A percentile compares a stretch with the other conserved stretches of the same genome.
Evolutionary conservation across 2,329 filamentous ascomycete species (phyloP).

Genomic region (Macrophomina pseudophaseolina): DNA sequence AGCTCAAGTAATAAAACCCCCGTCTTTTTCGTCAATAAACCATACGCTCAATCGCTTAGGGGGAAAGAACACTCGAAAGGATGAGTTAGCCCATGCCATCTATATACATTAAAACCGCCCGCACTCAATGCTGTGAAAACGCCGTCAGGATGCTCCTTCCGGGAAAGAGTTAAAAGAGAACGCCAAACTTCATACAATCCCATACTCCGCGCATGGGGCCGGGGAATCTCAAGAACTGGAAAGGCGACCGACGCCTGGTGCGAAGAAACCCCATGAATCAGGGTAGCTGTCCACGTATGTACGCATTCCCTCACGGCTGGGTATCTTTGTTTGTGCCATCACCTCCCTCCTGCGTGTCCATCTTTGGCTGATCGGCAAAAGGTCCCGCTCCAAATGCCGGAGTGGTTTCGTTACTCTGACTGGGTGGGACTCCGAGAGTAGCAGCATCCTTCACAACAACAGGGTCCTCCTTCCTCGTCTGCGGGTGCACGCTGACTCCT

Average conservation of each 20-base stretch:
- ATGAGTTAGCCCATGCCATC: conserved; percentile 13
- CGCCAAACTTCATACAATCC: conserved; percentile 13
- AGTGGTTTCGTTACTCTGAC: conserved; percentile 51
- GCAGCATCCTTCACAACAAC: conserved; percentile 43
- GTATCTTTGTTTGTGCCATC: conserved; percentile 26
- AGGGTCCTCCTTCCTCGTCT: conserved; percentile 54
- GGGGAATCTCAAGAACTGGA: conserved; percentile 16
- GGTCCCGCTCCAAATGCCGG: conserved; percentile 51
- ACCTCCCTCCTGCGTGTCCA: conserved; percentile 28
- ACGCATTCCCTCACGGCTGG: conserved; percentile 14
- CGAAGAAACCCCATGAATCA: background rate
- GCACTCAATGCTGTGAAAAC: conserved; percentile 11
- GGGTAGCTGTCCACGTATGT: conserved; percentile 4
- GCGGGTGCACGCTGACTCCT: conserved; percentile 55
- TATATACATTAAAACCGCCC: conserved; percentile 12
- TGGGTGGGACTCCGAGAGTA: conserved; percentile 46
- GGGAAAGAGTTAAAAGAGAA: conserved; percentile 4
- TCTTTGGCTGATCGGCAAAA: conserved; percentile 47
- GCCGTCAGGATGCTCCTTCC: conserved; percentile 5
- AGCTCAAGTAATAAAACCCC: background rate
- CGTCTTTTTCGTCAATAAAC: conserved; percentile 20
- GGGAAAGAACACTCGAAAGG: conserved; percentile 13
- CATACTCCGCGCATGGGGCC: background rate
- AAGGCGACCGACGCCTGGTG: conserved; percentile 2
- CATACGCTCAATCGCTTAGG: conserved; percentile 17